phyloP scores from a whole-genome alignment of 768 basidiomycete species.

The Omphalotus guepiniiformis region DNA sequence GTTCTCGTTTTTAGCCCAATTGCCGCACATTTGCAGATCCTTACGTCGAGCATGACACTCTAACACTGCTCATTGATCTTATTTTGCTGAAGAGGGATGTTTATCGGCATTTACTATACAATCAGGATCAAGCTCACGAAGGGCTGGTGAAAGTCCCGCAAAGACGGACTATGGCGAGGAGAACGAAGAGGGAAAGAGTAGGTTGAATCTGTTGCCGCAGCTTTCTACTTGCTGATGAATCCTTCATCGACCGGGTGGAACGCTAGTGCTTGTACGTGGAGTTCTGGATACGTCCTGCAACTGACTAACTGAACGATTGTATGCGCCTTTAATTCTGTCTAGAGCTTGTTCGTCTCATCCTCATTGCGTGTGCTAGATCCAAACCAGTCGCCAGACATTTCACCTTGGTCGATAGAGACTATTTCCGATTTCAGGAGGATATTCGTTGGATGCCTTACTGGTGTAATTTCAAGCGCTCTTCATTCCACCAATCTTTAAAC shows the following conservation, averaged over 20 bases:
- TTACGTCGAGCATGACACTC: conserved; percentile 78
- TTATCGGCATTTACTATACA: conserved; percentile 78
- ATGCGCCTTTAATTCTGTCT: too few relatives aligned
- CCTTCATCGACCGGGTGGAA: too few relatives aligned
- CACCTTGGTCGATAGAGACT: conserved; percentile 51
- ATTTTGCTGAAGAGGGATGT: conserved; percentile 80
- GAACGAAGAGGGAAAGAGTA: conserved; percentile 24
- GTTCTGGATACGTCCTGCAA: conserved; percentile 1
- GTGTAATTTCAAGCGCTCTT: conserved; percentile 31
- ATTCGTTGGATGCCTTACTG: conserved; percentile 62
- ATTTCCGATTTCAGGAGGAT: conserved; percentile 49
- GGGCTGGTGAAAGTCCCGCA: conserved; percentile 22
- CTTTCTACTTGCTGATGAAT: too few relatives aligned
- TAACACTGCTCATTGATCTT: conserved; percentile 73
- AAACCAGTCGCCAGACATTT: conserved; percentile 28
- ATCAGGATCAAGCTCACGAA: conserved; percentile 63
- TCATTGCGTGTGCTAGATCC: too few relatives aligned
- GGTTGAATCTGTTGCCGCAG: conserved; percentile 14
- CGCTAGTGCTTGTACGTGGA: conserved; percentile 60
- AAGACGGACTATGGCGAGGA: conserved; percentile 2
- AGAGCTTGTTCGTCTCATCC: too few relatives aligned
- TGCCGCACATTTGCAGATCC: conserved; percentile 77
- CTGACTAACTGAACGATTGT: background rate
- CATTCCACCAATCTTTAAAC: background rate
- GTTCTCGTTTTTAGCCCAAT: conserved; percentile 35